Percentiles rank a stretch among this genome's conserved stretches.
phyloP scores from a whole-genome alignment of 2,329 filamentous ascomycete genomes.

The Nothophoma quercina region DNA sequence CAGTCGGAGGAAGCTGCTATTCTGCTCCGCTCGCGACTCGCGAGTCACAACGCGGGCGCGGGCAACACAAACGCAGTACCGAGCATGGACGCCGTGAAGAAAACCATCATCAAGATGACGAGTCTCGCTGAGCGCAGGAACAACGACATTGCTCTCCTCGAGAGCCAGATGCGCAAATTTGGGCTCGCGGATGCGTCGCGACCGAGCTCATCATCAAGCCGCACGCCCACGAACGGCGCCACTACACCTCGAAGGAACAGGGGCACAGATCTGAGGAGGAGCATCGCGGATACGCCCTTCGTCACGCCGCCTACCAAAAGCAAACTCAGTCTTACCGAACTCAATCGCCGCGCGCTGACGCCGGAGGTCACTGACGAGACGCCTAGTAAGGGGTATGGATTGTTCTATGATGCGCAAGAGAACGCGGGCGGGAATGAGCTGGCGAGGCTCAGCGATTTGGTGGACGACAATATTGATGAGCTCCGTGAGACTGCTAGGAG shows the following conservation, averaged over 20 bases:
- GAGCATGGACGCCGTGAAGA: constrained; percentile 89
- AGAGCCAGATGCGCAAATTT: constrained; percentile 82
- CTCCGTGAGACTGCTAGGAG: constrained; percentile 45
- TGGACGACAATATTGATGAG: constrained; percentile 51
- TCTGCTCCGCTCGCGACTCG: constrained; percentile 79
- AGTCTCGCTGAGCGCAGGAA: constrained; percentile 89
- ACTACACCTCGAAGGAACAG: constrained; percentile 31
- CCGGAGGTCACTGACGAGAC: constrained; percentile 39
- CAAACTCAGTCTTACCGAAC: constrained; percentile 41
- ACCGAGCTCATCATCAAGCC: constrained; percentile 33
- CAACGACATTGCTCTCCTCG: constrained; percentile 88
- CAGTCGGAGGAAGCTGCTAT: constrained; percentile 83
- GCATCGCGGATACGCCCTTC: constrained; percentile 39
- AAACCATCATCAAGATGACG: constrained; percentile 92
- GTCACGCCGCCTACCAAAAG: constrained; percentile 48
- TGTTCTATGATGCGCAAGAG: constrained; percentile 46
- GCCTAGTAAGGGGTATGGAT: constrained; percentile 42
- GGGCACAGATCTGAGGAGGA: constrained; percentile 22
- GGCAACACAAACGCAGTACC: constrained; percentile 63
- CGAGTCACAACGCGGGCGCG: constrained; percentile 61
- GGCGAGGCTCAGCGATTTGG: constrained; percentile 49
- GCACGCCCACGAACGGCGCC: constrained; percentile 20
- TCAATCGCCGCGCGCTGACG: constrained; percentile 40
- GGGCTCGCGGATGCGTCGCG: constrained; percentile 37
- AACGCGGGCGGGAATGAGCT: constrained; percentile 33